Base-by-base conservation (phyloP, 78 protist genomes). In the Dictyostelium brefeldianum region DNA sequence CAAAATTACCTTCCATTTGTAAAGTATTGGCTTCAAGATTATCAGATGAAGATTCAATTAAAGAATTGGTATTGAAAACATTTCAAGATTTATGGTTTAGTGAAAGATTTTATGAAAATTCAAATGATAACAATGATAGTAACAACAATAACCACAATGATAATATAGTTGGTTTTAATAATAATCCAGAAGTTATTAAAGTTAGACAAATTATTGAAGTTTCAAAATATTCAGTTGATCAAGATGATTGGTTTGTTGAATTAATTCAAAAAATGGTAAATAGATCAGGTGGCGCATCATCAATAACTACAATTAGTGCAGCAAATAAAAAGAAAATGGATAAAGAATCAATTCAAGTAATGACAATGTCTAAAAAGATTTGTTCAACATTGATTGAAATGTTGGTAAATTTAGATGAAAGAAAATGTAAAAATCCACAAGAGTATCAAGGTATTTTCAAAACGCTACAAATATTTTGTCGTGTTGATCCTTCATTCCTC, bases 81-180 rank as follows among this genome's bases (percentile, higher is more conserved):
- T 80, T 90, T 56, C 83, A 80, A 47, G 90, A 90, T 29, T 20
- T 90, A 22, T 90, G 95, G 95, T 90, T 90, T 59, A 62, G 84
- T 62, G 93, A 77, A 5, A 36, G 46, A 18, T 46, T 54, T 27
- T 22, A 25, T 14, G 65, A 27, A 18, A 36, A 57, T 15, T 11
- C 12, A 5, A 46, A 29, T 53, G 64, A 74, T 5, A n/a, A n/a
- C n/a, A n/a, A n/a, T n/a, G n/a, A n/a, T n/a, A n/a, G 11, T n/a
- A 6, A 17, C 69, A 59, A 18, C 20, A n/a, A 7, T 3, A n/a
- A 36, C 43, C 11, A 29, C 48, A 36, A 27, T 18, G 7, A n/a
- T 4, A 67, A 31, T 31, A 22, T 7, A 31, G 31, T 17, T 69
- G 56, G 59, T 31, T 0, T 0, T 17, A 27, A 29, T 1, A 41